Conservation (phyloP, 2,329 filamentous ascomycete species). For the Periglandula ipomoeae region DNA sequence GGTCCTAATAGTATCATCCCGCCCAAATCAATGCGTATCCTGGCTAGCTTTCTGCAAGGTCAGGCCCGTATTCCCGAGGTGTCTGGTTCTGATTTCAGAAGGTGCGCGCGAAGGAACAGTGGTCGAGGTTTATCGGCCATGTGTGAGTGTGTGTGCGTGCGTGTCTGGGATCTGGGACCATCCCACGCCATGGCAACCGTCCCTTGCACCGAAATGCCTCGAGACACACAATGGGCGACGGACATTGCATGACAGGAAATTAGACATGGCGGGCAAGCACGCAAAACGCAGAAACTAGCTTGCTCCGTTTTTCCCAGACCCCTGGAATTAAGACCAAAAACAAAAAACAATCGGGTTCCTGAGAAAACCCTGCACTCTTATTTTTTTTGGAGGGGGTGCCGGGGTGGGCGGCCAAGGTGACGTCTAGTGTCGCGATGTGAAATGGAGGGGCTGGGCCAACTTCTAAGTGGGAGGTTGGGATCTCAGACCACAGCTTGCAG, state of each 20-base stretch:
- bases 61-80: no score
- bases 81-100: no score
- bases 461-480: conserved; percentile 28
- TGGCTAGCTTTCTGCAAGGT: not conserved
- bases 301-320: no score
- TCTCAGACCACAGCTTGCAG: conserved; percentile 2
- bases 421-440: conserved; percentile 1
- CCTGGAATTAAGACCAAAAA: no score
- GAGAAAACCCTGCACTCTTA: not conserved
- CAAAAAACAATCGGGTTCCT: not conserved
- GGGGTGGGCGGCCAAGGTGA: not conserved
- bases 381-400: not conserved
- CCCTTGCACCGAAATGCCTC: not conserved
- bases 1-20: no score
- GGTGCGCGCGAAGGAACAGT: no score
- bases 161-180: not conserved
- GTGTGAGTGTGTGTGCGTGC: no score
- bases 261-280: no score
- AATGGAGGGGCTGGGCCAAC: conserved; percentile 19
- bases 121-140: no score
- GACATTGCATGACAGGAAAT: not conserved
- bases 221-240: not conserved
- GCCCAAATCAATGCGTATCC: not conserved
- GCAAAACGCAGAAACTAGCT: no score
- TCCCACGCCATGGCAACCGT: no score